phyloP scores from a whole-genome alignment of 768 basidiomycete species.

The Lentinula raphanica region DNA sequence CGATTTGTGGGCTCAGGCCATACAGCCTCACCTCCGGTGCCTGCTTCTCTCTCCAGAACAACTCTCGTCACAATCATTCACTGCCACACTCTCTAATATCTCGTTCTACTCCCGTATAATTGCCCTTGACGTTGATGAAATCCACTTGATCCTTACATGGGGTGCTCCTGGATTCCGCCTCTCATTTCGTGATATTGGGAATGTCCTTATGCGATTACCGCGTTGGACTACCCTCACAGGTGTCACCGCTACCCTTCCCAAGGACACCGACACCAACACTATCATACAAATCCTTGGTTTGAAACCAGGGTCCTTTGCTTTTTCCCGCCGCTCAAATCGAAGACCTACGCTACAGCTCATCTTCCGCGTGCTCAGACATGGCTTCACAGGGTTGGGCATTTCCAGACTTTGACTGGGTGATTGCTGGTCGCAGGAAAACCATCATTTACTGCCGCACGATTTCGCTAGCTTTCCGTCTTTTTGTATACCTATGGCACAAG shows the following conservation, averaged over 20 bases:
- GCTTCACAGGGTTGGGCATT: neutral
- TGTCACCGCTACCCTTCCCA: conserved; percentile 15
- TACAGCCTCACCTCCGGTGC: neutral
- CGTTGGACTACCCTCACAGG: neutral
- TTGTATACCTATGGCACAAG: neutral
- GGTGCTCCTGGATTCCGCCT: neutral
- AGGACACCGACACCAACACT: neutral
- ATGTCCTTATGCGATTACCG: neutral
- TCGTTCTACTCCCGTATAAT: neutral
- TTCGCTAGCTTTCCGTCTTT: neutral
- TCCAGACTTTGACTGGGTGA: conserved; percentile 1
- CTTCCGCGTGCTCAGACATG: conserved; percentile 7
- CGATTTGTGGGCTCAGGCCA: neutral
- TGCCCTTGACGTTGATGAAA: neutral
- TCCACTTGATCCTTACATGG: neutral
- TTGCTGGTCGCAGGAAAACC: neutral
- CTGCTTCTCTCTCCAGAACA: neutral
- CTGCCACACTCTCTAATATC: neutral
- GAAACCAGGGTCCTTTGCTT: neutral
- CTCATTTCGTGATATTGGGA: neutral
- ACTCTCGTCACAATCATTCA: neutral
- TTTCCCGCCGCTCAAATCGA: conserved; percentile 9
- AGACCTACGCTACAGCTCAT: conserved; percentile 6
- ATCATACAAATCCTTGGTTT: neutral
- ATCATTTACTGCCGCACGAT: conserved; percentile 5